Evolutionary conservation across 257 asterid genomes (phyloP).

Genomic region (Capsicum chinense): DNA sequence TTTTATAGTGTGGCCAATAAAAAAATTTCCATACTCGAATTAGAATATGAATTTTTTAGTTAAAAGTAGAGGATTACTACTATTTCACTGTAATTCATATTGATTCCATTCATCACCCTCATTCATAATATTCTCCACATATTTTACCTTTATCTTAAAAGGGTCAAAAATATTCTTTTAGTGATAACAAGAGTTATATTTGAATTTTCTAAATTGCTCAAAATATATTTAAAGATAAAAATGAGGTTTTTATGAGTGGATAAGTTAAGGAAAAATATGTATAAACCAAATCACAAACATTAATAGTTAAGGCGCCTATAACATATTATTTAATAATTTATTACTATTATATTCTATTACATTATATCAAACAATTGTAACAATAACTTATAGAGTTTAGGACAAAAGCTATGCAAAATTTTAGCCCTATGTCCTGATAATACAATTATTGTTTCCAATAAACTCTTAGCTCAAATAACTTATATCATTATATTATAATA

Average conservation of each 20-base stretch:
- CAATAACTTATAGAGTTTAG: no score
- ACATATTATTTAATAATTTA: no score
- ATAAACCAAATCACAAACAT: not conserved
- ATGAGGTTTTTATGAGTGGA: not conserved
- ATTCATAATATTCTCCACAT: slow-evolving; percentile 33
- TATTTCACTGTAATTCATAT: not conserved
- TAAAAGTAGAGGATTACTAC: not conserved
- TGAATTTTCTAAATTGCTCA: not conserved
- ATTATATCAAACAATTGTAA: no score
- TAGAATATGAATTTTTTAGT: not conserved
- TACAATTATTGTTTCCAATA: no score
- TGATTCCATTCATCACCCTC: not conserved
- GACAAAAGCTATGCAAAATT: no score
- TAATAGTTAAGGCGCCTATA: no score
- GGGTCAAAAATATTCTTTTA: not conserved
- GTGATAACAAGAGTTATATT: not conserved
- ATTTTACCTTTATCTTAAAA: not conserved
- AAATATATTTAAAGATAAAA: not conserved
- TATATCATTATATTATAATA: no score
- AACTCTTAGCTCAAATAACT: no score
- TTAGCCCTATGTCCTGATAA: no score
- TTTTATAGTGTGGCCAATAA: no score
- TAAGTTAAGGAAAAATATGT: not conserved
- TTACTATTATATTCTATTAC: no score
- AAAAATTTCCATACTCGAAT: not conserved